Evolutionary conservation across 257 asterid species (phyloP), one percentile per base, ranked within the genome.

Genomic region (Ocimum tenuiflorum): DNA sequence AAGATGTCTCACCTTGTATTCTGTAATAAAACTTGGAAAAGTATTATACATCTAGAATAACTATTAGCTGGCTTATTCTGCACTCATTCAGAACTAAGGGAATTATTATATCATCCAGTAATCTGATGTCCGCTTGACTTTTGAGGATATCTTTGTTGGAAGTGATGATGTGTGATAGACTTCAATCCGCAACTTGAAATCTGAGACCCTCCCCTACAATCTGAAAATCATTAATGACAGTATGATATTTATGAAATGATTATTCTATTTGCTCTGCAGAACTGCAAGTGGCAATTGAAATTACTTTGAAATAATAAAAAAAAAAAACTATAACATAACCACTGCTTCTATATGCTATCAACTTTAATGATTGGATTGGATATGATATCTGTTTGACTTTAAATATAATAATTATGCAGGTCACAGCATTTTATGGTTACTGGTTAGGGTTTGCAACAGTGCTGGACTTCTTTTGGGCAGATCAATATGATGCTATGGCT

Each of bases 401-500:
- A 35, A 60, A 31, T 11, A 10, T 15, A 33, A 33, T 6, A 22
- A 2, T 60, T 46, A 22, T 83, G 75, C 91, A 91, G 96, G 99
- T 86, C 64, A 83, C 96, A 11, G 96, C 99, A 9, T 90, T 94
- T 70, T 94, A 94, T 70, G 90, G 57, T 73, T 83, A 90, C 68
- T 94, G 97, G 99, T 46, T 82, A 62, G 95, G 95, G 18, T 94
- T 88, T 73, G 79, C 64, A 6, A 76, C 95, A 13, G 75, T 79
- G 50, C 78, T 94, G 86, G 99, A 94, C 61, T 92, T 84, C 79
- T 87, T 87, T 72, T 92, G 97, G 97, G 96, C 64, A 12, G 96
- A 92, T 74, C 86, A 89, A 73, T 86, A 84, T 77, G 96, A 82
- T 75, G 95, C 73, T 22, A 87, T 81, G 96, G 81, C 94, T 17